A percentile compares a stretch with the other conserved stretches of the same genome.
These are phyloP conservation scores for Neurospora sp. DNA, from an alignment of 2,329 filamentous ascomycete genomes.

Conservation along the genomic window DNA sequence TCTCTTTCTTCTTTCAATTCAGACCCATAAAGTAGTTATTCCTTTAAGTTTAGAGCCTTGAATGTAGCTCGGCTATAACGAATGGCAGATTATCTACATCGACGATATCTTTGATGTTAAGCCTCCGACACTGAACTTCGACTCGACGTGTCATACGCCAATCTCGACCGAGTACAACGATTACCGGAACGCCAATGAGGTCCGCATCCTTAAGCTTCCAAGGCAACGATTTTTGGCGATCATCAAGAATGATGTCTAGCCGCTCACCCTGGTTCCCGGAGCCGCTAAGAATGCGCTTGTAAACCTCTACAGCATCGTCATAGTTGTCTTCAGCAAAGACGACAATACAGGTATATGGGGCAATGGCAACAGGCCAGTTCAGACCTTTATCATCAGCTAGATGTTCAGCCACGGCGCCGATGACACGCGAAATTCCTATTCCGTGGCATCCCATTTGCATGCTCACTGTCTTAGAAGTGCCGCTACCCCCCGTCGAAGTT, in stretches of 20 bases:
- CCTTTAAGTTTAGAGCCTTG: background rate
- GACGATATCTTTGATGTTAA: constrained; percentile 54
- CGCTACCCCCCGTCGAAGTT: constrained; percentile 14
- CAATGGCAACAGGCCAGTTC: constrained; percentile 80
- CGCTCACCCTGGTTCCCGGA: constrained; percentile 4
- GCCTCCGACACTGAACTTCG: constrained; percentile 69
- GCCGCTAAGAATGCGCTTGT: constrained; percentile 6
- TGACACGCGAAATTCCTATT: constrained; percentile 83
- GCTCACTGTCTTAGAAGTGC: constrained; percentile 30
- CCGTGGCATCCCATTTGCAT: constrained; percentile 96
- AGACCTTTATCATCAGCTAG: constrained; percentile 63
- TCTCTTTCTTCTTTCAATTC: too few relatives aligned
- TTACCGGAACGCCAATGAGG: constrained; percentile 75
- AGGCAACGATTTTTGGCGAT: constrained; percentile 51
- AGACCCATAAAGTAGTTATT: too few relatives aligned
- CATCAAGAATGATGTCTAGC: constrained; percentile 65
- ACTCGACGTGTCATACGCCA: constrained; percentile 52
- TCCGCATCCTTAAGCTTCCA: constrained; percentile 93
- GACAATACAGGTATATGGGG: constrained; percentile 50
- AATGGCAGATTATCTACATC: constrained; percentile 34
- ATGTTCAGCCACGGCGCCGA: constrained; percentile 75
- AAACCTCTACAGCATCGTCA: constrained; percentile 10
- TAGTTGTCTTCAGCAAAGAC: constrained; percentile 7
- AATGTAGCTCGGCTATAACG: background rate
- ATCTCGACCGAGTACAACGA: constrained; percentile 65